Conservation (phyloP, 306 rosid species). For the Begonia masoniana region DNA sequence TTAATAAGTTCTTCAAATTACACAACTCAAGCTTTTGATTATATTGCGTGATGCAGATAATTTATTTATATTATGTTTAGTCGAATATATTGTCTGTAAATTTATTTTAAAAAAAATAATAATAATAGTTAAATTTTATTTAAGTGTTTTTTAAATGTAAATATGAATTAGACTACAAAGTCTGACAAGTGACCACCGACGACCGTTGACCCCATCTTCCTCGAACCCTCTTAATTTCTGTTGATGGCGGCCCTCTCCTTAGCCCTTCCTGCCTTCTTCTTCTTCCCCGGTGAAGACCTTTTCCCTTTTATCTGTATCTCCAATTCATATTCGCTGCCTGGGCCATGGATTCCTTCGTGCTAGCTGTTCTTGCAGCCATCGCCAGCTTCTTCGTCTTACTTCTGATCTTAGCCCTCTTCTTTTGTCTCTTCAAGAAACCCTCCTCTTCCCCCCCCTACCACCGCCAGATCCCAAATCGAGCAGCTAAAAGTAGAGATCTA, state of each 20-base stretch:
- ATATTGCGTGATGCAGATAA: too few relatives aligned
- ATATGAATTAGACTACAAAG: too few relatives aligned
- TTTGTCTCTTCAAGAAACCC: conserved; percentile 23
- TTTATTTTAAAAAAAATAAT: too few relatives aligned
- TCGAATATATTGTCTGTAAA: too few relatives aligned
- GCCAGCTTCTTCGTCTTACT: conserved; percentile 42
- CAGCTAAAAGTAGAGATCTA: conserved; percentile 4
- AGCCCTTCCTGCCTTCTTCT: neutral
- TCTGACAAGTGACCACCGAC: neutral
- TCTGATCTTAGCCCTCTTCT: conserved; percentile 20
- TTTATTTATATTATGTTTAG: too few relatives aligned
- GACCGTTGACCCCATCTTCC: neutral
- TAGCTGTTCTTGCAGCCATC: conserved; percentile 27
- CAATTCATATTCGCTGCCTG: neutral
- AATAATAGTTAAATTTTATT: too few relatives aligned
- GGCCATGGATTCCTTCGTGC: neutral
- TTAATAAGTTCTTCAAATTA: too few relatives aligned
- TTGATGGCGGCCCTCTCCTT: neutral
- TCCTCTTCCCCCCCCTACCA: neutral
- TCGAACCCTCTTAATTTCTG: neutral
- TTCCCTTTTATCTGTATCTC: neutral
- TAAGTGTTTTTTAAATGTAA: too few relatives aligned
- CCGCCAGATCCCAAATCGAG: neutral
- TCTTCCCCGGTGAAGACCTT: neutral
- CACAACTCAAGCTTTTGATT: too few relatives aligned